phyloP scores from a whole-genome alignment of 768 basidiomycete genomes.

The Termitomyces sp. region DNA sequence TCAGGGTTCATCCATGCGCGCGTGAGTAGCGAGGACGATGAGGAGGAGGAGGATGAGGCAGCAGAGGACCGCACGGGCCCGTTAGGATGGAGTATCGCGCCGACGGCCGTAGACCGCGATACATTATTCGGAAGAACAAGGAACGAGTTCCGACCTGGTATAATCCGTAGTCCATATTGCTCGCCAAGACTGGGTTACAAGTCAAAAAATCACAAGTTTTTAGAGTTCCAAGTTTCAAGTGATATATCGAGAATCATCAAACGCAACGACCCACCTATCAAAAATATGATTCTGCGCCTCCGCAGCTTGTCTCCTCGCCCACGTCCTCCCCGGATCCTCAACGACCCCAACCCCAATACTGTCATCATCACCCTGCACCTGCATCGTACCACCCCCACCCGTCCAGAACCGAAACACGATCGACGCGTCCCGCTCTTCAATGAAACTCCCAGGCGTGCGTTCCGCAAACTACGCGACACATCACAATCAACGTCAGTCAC shows the following conservation, averaged over 20 bases:
- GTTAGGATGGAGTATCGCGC: constrained; percentile 71
- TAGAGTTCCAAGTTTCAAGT: no score
- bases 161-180: constrained; percentile 78
- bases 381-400: constrained; percentile 25
- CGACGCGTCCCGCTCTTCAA: constrained; percentile 81
- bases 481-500: no score
- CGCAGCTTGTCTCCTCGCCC: constrained; percentile 84
- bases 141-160: constrained; percentile 77
- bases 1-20: constrained; percentile 40
- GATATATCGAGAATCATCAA: no score
- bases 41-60: no score
- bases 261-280: constrained; percentile 58
- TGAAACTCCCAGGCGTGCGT: constrained; percentile 81
- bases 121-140: constrained; percentile 81
- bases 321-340: constrained; percentile 60
- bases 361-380: neutral
- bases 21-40: constrained; percentile 15
- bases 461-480: constrained; percentile 65
- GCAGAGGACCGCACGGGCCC: constrained; percentile 38
- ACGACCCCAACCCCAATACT: neutral
- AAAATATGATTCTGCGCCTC: constrained; percentile 93
- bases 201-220: no score
- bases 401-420: constrained; percentile 88
- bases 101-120: constrained; percentile 80
- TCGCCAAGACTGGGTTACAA: constrained; percentile 61